A percentile compares a stretch with the other conserved stretches of the same genome.
These are phyloP conservation scores for Vitis riparia DNA, from an alignment of 164 flowering plant species.

Conservation along the genomic window DNA sequence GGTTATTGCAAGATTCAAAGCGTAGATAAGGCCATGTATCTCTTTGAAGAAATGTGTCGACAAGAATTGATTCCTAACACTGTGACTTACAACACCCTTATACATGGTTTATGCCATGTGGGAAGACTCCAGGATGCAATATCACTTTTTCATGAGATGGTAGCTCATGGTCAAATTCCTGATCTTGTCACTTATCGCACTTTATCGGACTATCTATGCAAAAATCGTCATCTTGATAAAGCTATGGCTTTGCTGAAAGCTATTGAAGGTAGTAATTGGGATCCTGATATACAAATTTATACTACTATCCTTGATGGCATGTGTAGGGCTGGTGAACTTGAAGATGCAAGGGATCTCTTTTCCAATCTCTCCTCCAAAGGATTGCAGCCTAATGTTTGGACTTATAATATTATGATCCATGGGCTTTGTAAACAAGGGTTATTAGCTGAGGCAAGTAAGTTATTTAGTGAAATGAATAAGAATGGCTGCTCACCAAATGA, in stretches of 20 bases:
- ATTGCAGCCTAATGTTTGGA: not conserved
- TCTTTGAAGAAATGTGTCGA: not conserved
- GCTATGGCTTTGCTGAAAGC: not conserved
- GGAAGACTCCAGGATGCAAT: not conserved
- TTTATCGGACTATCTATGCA: not conserved
- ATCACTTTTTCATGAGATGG: not conserved
- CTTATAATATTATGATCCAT: constrained; percentile 5
- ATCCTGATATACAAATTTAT: not conserved
- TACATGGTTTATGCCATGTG: too few species aligned
- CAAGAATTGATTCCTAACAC: not conserved
- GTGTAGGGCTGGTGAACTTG: too few species aligned
- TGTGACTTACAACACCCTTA: not conserved
- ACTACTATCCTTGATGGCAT: too few species aligned
- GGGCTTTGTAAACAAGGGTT: constrained; percentile 15
- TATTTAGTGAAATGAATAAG: too few species aligned
- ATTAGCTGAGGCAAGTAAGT: constrained; percentile 13
- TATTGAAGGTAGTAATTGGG: not conserved
- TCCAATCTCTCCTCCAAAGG: not conserved
- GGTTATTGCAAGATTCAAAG: not conserved
- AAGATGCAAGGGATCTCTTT: too few species aligned
- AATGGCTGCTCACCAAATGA: too few species aligned
- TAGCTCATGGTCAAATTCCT: not conserved
- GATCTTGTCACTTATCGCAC: not conserved
- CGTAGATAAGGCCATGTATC: not conserved
- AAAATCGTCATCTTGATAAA: not conserved